phyloP scores from a whole-genome alignment of 2,329 filamentous ascomycete genomes.

The Geosmithia morbida region DNA sequence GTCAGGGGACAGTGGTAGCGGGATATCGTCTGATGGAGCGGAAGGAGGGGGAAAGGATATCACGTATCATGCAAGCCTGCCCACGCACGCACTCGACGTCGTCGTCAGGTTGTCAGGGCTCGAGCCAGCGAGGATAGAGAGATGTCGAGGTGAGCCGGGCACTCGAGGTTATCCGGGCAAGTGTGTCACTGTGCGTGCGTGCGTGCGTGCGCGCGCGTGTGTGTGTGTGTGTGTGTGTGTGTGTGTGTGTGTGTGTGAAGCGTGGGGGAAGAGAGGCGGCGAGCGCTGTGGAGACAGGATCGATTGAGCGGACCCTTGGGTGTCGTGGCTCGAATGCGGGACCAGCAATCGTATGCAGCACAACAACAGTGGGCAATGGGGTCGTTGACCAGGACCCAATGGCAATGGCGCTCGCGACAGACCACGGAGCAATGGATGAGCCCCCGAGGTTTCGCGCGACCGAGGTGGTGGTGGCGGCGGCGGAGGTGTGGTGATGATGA shows the following conservation, averaged over 20 bases:
- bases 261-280: slow-evolving; percentile 15
- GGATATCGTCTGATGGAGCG: not conserved
- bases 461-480: not conserved
- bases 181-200: slow-evolving; percentile 5
- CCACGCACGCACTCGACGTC: slow-evolving; percentile 5
- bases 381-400: slow-evolving; percentile 4
- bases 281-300: slow-evolving; percentile 14
- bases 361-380: slow-evolving; percentile 13
- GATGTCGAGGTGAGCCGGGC: not conserved
- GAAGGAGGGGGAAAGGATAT: not conserved
- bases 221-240: slow-evolving; percentile 3
- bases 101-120: not conserved
- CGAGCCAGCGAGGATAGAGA: not conserved
- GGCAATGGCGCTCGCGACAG: not conserved
- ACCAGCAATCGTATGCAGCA: slow-evolving; percentile 19
- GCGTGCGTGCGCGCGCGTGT: slow-evolving; percentile 8
- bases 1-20: not conserved
- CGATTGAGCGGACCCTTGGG: slow-evolving; percentile 17
- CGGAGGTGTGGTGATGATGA: not conserved
- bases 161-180: not conserved
- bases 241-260: slow-evolving; percentile 6
- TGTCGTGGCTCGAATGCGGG: slow-evolving; percentile 26
- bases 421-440: not conserved
- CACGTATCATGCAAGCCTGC: slow-evolving; percentile 13
- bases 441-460: not conserved